Evolutionary conservation across 306 rosid species (phyloP), one percentile per base, ranked within the genome.

Genomic region (Leucaena leucocephala): DNA sequence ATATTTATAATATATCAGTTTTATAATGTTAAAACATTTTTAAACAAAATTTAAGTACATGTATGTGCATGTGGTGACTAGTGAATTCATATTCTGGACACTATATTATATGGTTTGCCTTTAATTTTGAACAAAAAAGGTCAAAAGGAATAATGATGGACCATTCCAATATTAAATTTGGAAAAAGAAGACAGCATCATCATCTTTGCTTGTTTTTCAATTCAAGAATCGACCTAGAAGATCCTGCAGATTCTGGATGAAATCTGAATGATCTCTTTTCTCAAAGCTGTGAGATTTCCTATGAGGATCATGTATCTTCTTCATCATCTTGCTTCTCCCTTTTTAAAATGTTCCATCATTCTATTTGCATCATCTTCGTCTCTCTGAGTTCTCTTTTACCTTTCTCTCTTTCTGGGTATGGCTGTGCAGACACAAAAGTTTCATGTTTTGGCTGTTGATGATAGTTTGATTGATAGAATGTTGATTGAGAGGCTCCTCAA

Each of bases 371-470:
- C 45, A 19, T 66, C 39, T 52, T 55, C 62, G 52, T 40, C 15
- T 70, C 36, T 40, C 67, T 11, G 2, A 27, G 19, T 45, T 43
- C 17, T 3, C 42, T 39, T 8, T 35, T 34, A 10, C 14, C 79
- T 5, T 57, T 58, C 22, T 78, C 61, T 73, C 40, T 61, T 76
- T 8, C 55, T 33, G 97, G 93, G 82, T 74, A 52, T 92, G 81
- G 77, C 85, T 84, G 66, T 84, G 19, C 87, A 87, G 54, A 50
- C 83, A 12, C 94, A 80, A 27, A 27, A 27, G 62, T 94, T 91
- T 68, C 98, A 92, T 81, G 97, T 94, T 54, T 81, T 94, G 84
- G 98, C 95, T 78, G 97, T 94, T 76, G 97, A 94, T 86, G 98
- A 94, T 43, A 88, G 93, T 82, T 44, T 71, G 3, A 78, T 92